These are phyloP conservation scores for Exophiala aquamarina DNA, from an alignment of 2,329 filamentous ascomycete species.

Conservation along the genomic window DNA sequence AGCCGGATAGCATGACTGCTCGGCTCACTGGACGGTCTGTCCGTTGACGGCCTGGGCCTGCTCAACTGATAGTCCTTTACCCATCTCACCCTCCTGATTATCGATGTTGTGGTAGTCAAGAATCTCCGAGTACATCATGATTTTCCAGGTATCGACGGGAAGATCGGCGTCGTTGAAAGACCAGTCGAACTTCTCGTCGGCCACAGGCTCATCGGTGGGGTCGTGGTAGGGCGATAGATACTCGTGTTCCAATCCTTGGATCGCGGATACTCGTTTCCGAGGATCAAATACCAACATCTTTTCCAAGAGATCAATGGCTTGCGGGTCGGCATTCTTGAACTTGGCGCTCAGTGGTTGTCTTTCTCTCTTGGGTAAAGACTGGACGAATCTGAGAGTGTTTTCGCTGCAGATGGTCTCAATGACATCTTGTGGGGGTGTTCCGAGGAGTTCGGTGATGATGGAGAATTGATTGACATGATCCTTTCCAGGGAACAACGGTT, in stretches of 20 bases:
- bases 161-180: conserved; percentile 98
- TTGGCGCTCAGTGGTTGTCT: conserved; percentile 82
- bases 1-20: too few relatives aligned
- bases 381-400: conserved; percentile 95
- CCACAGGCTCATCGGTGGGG: conserved; percentile 90
- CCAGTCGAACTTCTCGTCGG: conserved; percentile 99
- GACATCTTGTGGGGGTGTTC: conserved; percentile 95
- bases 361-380: conserved; percentile 93
- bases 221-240: conserved; percentile 98
- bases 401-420: conserved; percentile 98
- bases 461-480: conserved; percentile 99
- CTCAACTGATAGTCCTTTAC: conserved; percentile 25
- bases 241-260: conserved; percentile 81
- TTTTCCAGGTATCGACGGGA: conserved; percentile 99
- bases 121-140: conserved; percentile 99
- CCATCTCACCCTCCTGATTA: conserved; percentile 30
- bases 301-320: conserved; percentile 92
- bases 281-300: conserved; percentile 98
- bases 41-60: conserved; percentile 28
- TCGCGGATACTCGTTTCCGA: conserved; percentile 88
- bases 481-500: conserved; percentile 96
- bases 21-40: conserved; percentile 19
- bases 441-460: conserved; percentile 96
- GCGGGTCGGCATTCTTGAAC: conserved; percentile 90
- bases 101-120: conserved; percentile 98